phyloP scores from a whole-genome alignment of 2,329 filamentous ascomycete species.

The Diaporthe sp. region DNA sequence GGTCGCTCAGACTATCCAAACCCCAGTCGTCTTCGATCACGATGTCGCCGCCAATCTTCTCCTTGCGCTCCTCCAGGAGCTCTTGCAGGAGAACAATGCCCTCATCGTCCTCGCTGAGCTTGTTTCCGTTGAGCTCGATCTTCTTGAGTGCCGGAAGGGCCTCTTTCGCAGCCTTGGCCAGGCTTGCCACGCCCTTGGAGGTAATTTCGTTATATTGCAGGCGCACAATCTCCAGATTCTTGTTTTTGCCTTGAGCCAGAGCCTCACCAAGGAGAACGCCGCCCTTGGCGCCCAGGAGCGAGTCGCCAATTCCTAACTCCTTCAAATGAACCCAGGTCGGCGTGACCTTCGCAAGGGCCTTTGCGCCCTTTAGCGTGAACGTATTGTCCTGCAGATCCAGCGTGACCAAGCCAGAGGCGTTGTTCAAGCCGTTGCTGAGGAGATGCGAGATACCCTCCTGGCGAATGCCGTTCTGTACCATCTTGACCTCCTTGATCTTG shows the following conservation, averaged over 20 bases:
- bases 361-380: slow-evolving; percentile 86
- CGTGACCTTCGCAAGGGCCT: slow-evolving; percentile 82
- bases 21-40: slow-evolving; percentile 87
- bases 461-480: slow-evolving; percentile 98
- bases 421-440: slow-evolving; percentile 81
- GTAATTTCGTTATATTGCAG: slow-evolving; percentile 97
- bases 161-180: slow-evolving; percentile 77
- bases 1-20: slow-evolving; percentile 86
- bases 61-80: slow-evolving; percentile 83
- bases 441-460: slow-evolving; percentile 91
- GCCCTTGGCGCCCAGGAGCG: slow-evolving; percentile 84
- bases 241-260: slow-evolving; percentile 81
- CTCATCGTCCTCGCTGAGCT: slow-evolving; percentile 88
- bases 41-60: slow-evolving; percentile 75
- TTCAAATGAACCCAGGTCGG: slow-evolving; percentile 80
- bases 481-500: slow-evolving; percentile 88
- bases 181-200: slow-evolving; percentile 77
- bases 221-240: slow-evolving; percentile 83
- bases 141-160: slow-evolving; percentile 83
- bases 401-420: slow-evolving; percentile 77
- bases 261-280: slow-evolving; percentile 80
- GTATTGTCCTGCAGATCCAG: slow-evolving; percentile 98
- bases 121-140: slow-evolving; percentile 96
- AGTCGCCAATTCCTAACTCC: slow-evolving; percentile 92
- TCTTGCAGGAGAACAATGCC: slow-evolving; percentile 77